Conservation (phyloP, 306 rosid genomes). For the Cicer pinnatifidum region DNA sequence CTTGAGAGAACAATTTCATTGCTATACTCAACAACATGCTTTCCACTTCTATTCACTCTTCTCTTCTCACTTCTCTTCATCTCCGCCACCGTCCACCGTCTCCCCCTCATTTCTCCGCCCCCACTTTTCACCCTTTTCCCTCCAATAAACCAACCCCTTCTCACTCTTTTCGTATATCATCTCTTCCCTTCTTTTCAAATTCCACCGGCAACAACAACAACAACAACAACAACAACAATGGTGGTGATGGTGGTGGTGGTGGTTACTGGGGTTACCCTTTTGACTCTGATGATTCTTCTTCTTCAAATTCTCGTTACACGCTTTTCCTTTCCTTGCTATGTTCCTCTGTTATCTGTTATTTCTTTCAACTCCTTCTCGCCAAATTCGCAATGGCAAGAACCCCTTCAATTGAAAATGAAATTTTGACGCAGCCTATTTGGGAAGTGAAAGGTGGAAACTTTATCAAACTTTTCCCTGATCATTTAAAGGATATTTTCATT, state of each 20-base stretch:
- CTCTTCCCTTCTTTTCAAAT: slow-evolving; percentile 32
- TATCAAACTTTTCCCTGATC: slow-evolving; percentile 60
- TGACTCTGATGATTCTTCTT: slow-evolving; percentile 47
- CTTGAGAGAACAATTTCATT: background rate
- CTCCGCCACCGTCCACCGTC: slow-evolving; percentile 30
- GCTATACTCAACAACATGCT: slow-evolving; percentile 39
- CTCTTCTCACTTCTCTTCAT: slow-evolving; percentile 28
- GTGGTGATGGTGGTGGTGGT: background rate
- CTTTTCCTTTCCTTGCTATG: slow-evolving; percentile 51
- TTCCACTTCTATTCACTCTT: slow-evolving; percentile 37
- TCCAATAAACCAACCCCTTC: slow-evolving; percentile 39
- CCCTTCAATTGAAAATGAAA: slow-evolving; percentile 1
- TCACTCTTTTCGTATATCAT: slow-evolving; percentile 38
- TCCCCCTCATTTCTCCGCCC: slow-evolving; percentile 25
- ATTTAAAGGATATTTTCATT: slow-evolving; percentile 57
- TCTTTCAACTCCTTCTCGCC: slow-evolving; percentile 63
- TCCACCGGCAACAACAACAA: slow-evolving; percentile 9
- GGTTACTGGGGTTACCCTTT: slow-evolving; percentile 59
- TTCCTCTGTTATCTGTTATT: slow-evolving; percentile 52
- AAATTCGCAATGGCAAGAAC: slow-evolving; percentile 61
- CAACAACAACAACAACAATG: slow-evolving; percentile 31
- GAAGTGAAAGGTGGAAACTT: slow-evolving; percentile 86
- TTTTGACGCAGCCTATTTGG: slow-evolving; percentile 49
- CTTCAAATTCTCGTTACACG: slow-evolving; percentile 46
- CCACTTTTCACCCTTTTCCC: background rate